A percentile compares a stretch with the other conserved stretches of the same genome.
These are phyloP conservation scores for Fraxinus xanthoxyloides DNA, from an alignment of 305 asterid genomes.

Conservation along the genomic window DNA sequence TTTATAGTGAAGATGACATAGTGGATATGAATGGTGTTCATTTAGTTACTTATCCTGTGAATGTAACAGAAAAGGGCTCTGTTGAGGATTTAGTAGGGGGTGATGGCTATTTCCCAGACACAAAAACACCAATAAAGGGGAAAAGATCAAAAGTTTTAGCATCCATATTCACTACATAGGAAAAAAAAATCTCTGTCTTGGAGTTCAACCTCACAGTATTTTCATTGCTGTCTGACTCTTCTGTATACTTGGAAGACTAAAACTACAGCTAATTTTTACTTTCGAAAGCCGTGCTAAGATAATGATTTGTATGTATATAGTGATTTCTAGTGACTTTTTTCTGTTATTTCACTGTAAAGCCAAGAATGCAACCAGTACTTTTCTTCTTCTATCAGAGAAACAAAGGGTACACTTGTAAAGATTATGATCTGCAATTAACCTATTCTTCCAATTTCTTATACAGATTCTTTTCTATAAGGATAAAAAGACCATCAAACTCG, in stretches of 20 bases:
- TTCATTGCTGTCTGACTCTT: neutral
- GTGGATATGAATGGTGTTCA: slow-evolving; percentile 76
- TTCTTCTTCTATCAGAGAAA: neutral
- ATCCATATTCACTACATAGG: slow-evolving; percentile 64
- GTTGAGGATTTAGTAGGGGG: slow-evolving; percentile 53
- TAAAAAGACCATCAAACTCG: neutral
- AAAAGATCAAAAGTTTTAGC: slow-evolving; percentile 65
- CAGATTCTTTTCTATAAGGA: neutral
- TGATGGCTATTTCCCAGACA: slow-evolving; percentile 60
- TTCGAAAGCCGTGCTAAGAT: neutral
- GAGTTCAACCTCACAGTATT: slow-evolving; percentile 3
- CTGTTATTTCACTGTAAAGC: neutral
- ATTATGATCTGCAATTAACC: neutral
- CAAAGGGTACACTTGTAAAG: neutral
- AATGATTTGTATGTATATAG: neutral
- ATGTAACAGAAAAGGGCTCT: slow-evolving; percentile 46
- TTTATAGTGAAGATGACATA: slow-evolving; percentile 58
- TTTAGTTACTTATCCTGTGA: slow-evolving; percentile 65
- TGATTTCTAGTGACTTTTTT: neutral
- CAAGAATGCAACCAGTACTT: neutral
- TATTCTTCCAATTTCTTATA: neutral
- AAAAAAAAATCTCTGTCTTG: slow-evolving; percentile 9
- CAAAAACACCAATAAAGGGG: slow-evolving; percentile 59
- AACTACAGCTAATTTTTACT: slow-evolving; percentile 1
- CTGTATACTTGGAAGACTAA: neutral